Percentiles rank a stretch among this genome's conserved stretches.
Conservation (phyloP, 345 rosid species). For the Rhodomyrtus tomentosa region DNA sequence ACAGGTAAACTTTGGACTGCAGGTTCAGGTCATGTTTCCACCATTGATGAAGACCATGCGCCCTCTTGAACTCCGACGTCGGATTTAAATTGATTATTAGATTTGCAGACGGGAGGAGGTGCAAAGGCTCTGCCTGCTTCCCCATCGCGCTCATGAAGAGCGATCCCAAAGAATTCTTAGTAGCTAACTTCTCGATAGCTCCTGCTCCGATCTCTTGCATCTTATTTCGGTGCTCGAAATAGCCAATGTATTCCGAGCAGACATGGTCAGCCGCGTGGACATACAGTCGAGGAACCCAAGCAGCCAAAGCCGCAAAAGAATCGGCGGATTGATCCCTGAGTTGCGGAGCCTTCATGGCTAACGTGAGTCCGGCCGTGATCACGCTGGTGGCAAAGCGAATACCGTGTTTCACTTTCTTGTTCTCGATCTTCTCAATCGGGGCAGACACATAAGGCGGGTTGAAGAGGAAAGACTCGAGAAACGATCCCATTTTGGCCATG, state of each 20-base stretch:
- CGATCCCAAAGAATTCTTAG: constrained; percentile 58
- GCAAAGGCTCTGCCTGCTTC: constrained; percentile 49
- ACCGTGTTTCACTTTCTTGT: constrained; percentile 52
- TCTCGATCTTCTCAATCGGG: constrained; percentile 60
- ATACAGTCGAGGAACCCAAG: constrained; percentile 54
- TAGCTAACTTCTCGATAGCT: constrained; percentile 52
- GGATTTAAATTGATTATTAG: constrained; percentile 36
- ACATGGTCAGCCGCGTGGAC: constrained; percentile 60
- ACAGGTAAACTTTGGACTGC: constrained; percentile 41
- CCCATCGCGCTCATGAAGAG: constrained; percentile 51
- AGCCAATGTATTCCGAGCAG: constrained; percentile 75
- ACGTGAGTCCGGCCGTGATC: constrained; percentile 75
- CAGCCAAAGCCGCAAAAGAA: constrained; percentile 38
- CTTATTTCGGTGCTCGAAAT: constrained; percentile 76
- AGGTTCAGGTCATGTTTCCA: constrained; percentile 53
- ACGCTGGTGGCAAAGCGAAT: constrained; percentile 59
- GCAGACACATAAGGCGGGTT: constrained; percentile 81
- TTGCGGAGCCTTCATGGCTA: constrained; percentile 35
- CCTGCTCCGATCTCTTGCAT: constrained; percentile 86
- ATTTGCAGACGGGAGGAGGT: constrained; percentile 69
- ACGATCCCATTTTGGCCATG: constrained; percentile 44
- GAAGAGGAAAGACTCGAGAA: constrained; percentile 57
- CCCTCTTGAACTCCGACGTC: constrained; percentile 39
- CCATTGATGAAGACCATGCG: constrained; percentile 96
- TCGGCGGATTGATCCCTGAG: constrained; percentile 24